Percentiles rank a stretch among this genome's conserved stretches.
phyloP scores from a whole-genome alignment of 2,329 filamentous ascomycete genomes.

The Monosporascus ibericus region DNA sequence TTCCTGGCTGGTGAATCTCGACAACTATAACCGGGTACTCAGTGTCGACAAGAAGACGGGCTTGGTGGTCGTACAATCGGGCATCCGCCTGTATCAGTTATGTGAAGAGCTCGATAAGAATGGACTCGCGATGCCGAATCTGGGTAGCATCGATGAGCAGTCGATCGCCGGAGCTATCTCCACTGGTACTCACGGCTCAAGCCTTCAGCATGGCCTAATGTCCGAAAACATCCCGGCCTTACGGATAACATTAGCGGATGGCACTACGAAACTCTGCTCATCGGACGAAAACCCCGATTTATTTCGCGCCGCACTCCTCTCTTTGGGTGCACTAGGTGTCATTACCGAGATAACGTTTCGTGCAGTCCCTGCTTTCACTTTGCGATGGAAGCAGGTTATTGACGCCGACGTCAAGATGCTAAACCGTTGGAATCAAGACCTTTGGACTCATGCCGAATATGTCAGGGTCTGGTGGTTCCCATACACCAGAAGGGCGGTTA shows the following conservation, averaged over 20 bases:
- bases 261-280: constrained; percentile 64
- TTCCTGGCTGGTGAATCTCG: constrained; percentile 90
- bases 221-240: constrained; percentile 71
- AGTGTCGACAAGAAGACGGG: constrained; percentile 60
- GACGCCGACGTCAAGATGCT: constrained; percentile 65
- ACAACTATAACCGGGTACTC: constrained; percentile 70
- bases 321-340: constrained; percentile 83
- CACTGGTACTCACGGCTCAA: constrained; percentile 90
- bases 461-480: constrained; percentile 97
- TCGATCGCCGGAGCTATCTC: constrained; percentile 87
- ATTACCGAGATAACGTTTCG: constrained; percentile 84
- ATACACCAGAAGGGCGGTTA: constrained; percentile 78
- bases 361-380: constrained; percentile 73
- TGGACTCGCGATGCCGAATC: constrained; percentile 80
- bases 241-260: constrained; percentile 76
- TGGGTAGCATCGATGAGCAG: constrained; percentile 93
- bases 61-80: constrained; percentile 74
- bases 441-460: constrained; percentile 85
- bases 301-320: constrained; percentile 82
- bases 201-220: constrained; percentile 74
- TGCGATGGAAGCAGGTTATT: constrained; percentile 80
- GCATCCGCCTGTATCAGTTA: constrained; percentile 73
- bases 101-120: constrained; percentile 66
- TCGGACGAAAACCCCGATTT: constrained; percentile 66
- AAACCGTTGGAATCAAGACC: constrained; percentile 60